Evolutionary conservation across 2,329 filamentous ascomycete genomes (phyloP).

Genomic region (Xylaria sp.): DNA sequence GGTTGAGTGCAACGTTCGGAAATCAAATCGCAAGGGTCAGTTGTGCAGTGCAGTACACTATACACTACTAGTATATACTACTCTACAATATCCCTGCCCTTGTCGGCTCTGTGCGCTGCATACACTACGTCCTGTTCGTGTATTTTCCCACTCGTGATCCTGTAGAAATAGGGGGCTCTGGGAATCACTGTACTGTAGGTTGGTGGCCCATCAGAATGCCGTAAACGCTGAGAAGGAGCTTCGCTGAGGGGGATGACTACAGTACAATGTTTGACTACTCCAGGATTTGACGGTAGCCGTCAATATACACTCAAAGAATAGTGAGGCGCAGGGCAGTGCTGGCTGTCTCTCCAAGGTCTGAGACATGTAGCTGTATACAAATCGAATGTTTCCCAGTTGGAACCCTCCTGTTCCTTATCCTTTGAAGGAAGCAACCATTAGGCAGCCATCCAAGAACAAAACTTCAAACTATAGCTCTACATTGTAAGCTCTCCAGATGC

Average conservation of each 20-base stretch:
- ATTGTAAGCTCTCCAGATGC: too few species aligned
- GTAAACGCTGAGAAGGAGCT: background rate
- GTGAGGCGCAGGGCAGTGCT: too few species aligned
- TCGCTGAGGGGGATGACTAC: too few species aligned
- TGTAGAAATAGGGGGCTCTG: constrained; percentile 10
- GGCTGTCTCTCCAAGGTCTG: too few species aligned
- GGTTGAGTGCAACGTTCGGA: constrained; percentile 28
- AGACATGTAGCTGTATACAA: constrained; percentile 16
- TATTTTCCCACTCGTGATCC: background rate
- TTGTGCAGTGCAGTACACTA: background rate
- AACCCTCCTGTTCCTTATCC: background rate
- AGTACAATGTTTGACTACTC: background rate
- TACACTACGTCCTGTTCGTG: constrained; percentile 1
- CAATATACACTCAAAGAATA: background rate
- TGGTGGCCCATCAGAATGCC: background rate
- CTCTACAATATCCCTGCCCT: background rate
- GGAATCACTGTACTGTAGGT: background rate
- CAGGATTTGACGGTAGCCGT: background rate
- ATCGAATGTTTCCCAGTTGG: background rate
- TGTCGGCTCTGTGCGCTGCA: constrained; percentile 15
- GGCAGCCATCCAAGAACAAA: background rate
- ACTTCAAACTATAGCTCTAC: background rate
- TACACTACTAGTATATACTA: background rate
- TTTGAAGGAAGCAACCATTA: background rate
- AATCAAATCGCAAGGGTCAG: constrained; percentile 28